These are phyloP conservation scores for Plenodomus lindquistii DNA, from an alignment of 2,329 filamentous ascomycete species.

Conservation along the genomic window DNA sequence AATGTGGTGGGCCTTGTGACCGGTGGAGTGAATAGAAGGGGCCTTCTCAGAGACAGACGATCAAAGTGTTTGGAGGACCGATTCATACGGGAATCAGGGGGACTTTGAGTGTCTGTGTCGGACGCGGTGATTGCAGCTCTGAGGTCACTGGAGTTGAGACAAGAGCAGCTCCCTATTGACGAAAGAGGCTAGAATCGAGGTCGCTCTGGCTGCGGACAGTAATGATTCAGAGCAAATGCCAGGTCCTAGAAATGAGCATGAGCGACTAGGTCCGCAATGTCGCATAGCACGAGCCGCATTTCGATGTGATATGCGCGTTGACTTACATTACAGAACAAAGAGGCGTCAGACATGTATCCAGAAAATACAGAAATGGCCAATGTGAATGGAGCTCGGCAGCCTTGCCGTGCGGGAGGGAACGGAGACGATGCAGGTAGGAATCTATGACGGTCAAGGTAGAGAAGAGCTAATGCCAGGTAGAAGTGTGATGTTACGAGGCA, in stretches of 20 bases:
- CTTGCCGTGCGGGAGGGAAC: slow-evolving; percentile 27
- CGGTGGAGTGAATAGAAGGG: slow-evolving; percentile 28
- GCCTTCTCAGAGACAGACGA: slow-evolving; percentile 40
- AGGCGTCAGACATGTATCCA: slow-evolving; percentile 32
- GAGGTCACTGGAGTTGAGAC: slow-evolving; percentile 31
- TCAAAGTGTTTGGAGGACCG: slow-evolving; percentile 36
- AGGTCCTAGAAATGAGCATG: slow-evolving; percentile 41
- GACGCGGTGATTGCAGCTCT: slow-evolving; percentile 30
- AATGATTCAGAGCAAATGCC: slow-evolving; percentile 43
- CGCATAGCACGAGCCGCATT: slow-evolving; percentile 38
- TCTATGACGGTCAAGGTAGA: slow-evolving; percentile 37
- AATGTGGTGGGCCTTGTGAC: slow-evolving; percentile 37
- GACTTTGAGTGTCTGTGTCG: slow-evolving; percentile 42
- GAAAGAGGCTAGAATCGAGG: slow-evolving; percentile 37
- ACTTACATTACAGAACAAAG: slow-evolving; percentile 46
- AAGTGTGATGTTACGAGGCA: slow-evolving; percentile 17
- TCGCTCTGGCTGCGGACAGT: slow-evolving; percentile 29
- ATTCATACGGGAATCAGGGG: slow-evolving; percentile 45
- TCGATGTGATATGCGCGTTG: slow-evolving; percentile 32
- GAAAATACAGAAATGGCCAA: slow-evolving; percentile 24
- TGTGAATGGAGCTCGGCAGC: slow-evolving; percentile 30
- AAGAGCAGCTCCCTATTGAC: slow-evolving; percentile 32
- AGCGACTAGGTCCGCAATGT: slow-evolving; percentile 37
- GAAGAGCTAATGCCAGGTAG: slow-evolving; percentile 27
- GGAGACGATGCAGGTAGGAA: slow-evolving; percentile 20